Evolutionary conservation across 1,139 yeast genomes (phyloP).

Genomic region (Candida labiduridarum): DNA sequence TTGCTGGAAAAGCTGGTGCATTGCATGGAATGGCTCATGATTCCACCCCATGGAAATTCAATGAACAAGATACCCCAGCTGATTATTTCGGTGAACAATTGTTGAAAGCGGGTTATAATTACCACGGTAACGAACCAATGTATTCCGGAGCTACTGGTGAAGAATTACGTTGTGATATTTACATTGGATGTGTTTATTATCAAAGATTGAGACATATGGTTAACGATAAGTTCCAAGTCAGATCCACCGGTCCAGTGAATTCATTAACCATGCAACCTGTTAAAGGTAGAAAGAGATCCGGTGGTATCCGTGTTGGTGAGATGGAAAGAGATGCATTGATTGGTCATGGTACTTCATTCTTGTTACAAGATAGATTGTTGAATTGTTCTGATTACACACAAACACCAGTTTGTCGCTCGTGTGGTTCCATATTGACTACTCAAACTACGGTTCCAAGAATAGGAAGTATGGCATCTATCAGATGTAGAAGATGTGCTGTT

Average conservation of each 20-base stretch:
- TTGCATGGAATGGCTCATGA: slow-evolving; percentile 97
- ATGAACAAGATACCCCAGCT: slow-evolving; percentile 93
- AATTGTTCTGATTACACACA: slow-evolving; percentile 97
- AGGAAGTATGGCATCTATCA: slow-evolving; percentile 73
- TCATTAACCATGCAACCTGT: slow-evolving; percentile 99
- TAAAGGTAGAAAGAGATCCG: slow-evolving; percentile 97
- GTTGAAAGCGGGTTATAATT: slow-evolving; percentile 85
- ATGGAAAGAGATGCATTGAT: slow-evolving; percentile 99
- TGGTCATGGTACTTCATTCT: slow-evolving; percentile 98
- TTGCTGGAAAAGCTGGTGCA: slow-evolving; percentile 98
- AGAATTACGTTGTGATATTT: slow-evolving; percentile 92
- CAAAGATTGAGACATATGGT: slow-evolving; percentile 99
- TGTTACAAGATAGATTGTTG: slow-evolving; percentile 90
- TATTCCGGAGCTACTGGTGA: slow-evolving; percentile 99
- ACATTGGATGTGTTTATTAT: slow-evolving; percentile 94
- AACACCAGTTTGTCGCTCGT: slow-evolving; percentile 83
- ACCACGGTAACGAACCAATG: slow-evolving; percentile 99
- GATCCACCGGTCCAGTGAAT: slow-evolving; percentile 98
- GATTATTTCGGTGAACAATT: slow-evolving; percentile 96
- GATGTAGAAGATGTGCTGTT: slow-evolving; percentile 91
- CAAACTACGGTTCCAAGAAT: slow-evolving; percentile 90
- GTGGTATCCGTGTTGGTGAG: slow-evolving; percentile 99
- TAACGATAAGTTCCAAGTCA: slow-evolving; percentile 97
- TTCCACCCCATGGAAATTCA: slow-evolving; percentile 94
- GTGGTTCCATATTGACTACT: slow-evolving; percentile 90